Evolutionary conservation across 768 basidiomycete genomes (phyloP).

Genomic region (Amanita phalloides): DNA sequence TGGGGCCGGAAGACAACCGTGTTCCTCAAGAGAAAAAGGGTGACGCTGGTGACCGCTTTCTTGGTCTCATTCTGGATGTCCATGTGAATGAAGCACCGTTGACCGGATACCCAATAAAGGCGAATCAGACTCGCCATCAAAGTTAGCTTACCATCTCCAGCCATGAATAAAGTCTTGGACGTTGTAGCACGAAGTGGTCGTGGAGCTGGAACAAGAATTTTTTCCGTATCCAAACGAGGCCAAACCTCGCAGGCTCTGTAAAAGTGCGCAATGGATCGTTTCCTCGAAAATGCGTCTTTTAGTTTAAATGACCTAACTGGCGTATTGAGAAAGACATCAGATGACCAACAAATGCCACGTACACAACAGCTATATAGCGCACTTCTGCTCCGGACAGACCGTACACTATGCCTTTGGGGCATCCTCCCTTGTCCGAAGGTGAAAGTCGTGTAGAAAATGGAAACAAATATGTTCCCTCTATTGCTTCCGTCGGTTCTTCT

Average conservation of each 20-base stretch:
- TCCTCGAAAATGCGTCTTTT: constrained; percentile 47
- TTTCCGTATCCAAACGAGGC: constrained; percentile 58
- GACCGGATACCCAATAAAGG: constrained; percentile 73
- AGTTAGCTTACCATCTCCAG: constrained; percentile 54
- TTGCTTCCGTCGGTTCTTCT: constrained; percentile 50
- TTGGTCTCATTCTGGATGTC: constrained; percentile 56
- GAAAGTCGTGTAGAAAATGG: constrained; percentile 69
- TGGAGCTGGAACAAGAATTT: constrained; percentile 48
- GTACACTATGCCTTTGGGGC: constrained; percentile 46
- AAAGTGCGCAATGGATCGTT: constrained; percentile 78
- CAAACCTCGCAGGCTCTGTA: constrained; percentile 76
- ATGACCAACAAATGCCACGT: constrained; percentile 19
- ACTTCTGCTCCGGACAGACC: constrained; percentile 51
- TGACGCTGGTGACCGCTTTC: constrained; percentile 54
- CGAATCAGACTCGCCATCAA: constrained; percentile 63
- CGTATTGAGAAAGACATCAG: neutral
- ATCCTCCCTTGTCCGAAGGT: constrained; percentile 36
- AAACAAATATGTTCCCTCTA: constrained; percentile 56
- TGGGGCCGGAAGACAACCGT: constrained; percentile 55
- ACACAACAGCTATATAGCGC: constrained; percentile 77
- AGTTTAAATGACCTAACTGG: constrained; percentile 60
- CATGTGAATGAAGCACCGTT: constrained; percentile 59
- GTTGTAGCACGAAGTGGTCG: constrained; percentile 48
- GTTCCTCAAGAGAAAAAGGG: constrained; percentile 53
- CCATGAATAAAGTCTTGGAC: constrained; percentile 46